Evolutionary conservation across 768 basidiomycete genomes (phyloP).

Genomic region (Brasilioporus rufonigricans): DNA sequence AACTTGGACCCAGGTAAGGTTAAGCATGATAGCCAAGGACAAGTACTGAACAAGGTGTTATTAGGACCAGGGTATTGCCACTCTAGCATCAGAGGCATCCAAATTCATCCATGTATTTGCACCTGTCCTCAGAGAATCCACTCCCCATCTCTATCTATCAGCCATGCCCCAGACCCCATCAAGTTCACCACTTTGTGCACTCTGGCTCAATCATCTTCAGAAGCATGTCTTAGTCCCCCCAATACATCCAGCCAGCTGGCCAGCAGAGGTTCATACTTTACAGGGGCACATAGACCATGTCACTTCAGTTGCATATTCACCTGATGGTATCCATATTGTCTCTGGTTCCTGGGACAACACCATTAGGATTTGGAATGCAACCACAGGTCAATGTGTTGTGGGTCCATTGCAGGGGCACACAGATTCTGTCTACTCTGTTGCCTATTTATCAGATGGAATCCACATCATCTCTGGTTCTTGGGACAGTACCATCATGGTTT

Average conservation of each 20-base stretch:
- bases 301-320: not conserved
- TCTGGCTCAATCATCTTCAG: not conserved
- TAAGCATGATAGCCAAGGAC: not conserved
- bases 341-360: not conserved
- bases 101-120: no score
- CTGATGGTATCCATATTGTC: not conserved
- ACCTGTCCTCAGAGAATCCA: no score
- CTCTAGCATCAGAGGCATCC: not conserved
- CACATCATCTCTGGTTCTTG: no score
- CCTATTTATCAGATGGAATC: not conserved
- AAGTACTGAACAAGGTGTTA: not conserved
- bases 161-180: no score
- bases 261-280: not conserved
- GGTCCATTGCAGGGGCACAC: not conserved
- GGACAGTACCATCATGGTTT: no score
- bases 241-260: not conserved
- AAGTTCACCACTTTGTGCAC: not conserved
- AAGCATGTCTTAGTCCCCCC: not conserved
- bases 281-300: not conserved
- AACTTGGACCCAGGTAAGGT: not conserved
- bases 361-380: not conserved
- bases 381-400: not conserved
- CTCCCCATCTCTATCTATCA: no score
- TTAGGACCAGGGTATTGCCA: not conserved
- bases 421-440: not conserved